Percentiles rank a stretch among this genome's conserved stretches.
phyloP scores from a whole-genome alignment of 768 basidiomycete species.

The Macrolepiota dolichaula region DNA sequence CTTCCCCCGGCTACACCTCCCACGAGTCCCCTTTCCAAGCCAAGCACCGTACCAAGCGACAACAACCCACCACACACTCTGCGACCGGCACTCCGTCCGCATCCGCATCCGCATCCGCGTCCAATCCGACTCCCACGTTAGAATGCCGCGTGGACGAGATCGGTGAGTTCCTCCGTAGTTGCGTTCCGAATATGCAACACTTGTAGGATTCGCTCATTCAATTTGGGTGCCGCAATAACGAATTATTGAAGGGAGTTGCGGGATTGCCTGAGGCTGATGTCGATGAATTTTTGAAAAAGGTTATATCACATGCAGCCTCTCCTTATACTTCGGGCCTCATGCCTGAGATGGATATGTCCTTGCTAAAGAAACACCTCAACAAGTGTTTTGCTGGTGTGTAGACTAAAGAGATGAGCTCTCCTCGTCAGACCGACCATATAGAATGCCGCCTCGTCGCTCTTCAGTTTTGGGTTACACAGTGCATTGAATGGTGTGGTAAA shows the following conservation, averaged over 20 bases:
- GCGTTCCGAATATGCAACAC: slow-evolving; percentile 1
- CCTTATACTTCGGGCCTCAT: not conserved
- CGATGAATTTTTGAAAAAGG: not conserved
- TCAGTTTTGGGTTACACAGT: no score
- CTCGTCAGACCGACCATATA: no score
- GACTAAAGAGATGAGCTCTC: not conserved
- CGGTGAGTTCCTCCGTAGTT: not conserved
- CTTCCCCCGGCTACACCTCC: no score
- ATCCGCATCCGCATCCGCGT: not conserved
- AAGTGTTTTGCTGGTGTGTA: not conserved
- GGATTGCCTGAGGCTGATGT: not conserved
- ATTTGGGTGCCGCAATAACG: not conserved
- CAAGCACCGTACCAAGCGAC: no score
- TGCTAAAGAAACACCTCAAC: not conserved
- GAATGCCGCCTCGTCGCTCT: no score
- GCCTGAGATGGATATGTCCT: not conserved
- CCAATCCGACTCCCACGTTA: not conserved
- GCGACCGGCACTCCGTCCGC: not conserved
- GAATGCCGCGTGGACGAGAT: not conserved
- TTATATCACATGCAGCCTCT: not conserved
- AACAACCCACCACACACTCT: not conserved
- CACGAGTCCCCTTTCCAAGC: no score
- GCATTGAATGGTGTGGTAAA: no score
- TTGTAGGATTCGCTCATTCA: not conserved
- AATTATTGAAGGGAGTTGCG: not conserved